A percentile compares a stretch with the other conserved stretches of the same genome.
These are phyloP conservation scores for Alternaria triticimaculans DNA, from an alignment of 2,329 filamentous ascomycete genomes.

Conservation along the genomic window DNA sequence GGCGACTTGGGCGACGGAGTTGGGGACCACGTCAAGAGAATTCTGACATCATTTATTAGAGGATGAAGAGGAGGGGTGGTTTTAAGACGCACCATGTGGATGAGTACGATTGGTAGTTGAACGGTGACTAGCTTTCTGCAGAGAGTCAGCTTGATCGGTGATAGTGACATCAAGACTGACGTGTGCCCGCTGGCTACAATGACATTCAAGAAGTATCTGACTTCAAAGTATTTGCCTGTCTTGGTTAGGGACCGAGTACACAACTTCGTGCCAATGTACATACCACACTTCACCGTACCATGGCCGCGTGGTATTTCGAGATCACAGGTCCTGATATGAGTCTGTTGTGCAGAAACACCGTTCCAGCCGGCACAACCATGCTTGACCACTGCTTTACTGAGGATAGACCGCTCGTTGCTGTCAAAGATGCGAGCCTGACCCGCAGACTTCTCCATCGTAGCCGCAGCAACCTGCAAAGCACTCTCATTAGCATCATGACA, in stretches of 20 bases:
- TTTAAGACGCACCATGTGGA: conserved; percentile 57
- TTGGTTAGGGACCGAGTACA: conserved; percentile 6
- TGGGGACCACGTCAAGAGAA: conserved; percentile 63
- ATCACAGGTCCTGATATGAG: conserved; percentile 57
- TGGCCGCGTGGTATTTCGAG: conserved; percentile 59
- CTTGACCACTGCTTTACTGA: conserved; percentile 54
- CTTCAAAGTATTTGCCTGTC: conserved; percentile 62
- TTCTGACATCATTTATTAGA: conserved; percentile 49
- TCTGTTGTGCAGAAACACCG: conserved; percentile 55
- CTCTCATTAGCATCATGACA: conserved; percentile 26
- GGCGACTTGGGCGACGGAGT: conserved; percentile 62
- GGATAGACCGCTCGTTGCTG: conserved; percentile 57
- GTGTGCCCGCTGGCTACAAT: conserved; percentile 54
- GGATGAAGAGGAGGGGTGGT: background rate
- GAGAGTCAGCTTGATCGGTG: conserved; percentile 20
- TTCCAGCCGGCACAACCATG: conserved; percentile 55
- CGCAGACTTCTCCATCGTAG: conserved; percentile 57
- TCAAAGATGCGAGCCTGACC: conserved; percentile 61
- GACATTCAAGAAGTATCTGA: conserved; percentile 62
- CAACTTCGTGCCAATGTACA: background rate
- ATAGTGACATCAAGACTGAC: conserved; percentile 29
- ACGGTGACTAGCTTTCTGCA: conserved; percentile 58
- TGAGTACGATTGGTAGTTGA: conserved; percentile 62
- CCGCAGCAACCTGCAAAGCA: conserved; percentile 52
- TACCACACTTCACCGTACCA: conserved; percentile 59